phyloP scores from a whole-genome alignment of 805 yeast species.

The Schwanniomyces polymorphus region DNA sequence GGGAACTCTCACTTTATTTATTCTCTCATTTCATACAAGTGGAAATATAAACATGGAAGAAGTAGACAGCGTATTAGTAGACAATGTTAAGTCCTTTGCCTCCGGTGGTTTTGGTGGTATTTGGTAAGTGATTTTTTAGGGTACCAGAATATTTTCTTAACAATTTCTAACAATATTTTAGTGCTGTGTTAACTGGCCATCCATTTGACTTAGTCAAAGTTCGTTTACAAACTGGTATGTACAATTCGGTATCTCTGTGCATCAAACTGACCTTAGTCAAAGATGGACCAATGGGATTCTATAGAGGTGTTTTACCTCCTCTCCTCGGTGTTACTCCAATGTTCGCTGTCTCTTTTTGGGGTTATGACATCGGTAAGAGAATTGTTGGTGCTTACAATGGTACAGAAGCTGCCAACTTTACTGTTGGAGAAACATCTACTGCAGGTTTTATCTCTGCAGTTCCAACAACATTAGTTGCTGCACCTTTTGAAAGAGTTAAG shows the following conservation, averaged over 20 bases:
- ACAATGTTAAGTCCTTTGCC: constrained; percentile 81
- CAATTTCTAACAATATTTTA: constrained; percentile 11
- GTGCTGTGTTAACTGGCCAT: constrained; percentile 94
- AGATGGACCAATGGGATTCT: constrained; percentile 79
- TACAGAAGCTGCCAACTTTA: constrained; percentile 41
- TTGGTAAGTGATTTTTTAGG: constrained; percentile 28
- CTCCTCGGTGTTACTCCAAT: constrained; percentile 96
- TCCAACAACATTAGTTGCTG: constrained; percentile 95
- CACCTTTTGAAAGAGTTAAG: constrained; percentile 95
- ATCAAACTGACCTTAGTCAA: constrained; percentile 65
- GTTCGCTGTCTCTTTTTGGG: constrained; percentile 99
- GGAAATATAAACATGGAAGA: constrained; percentile 33
- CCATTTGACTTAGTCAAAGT: constrained; percentile 95
- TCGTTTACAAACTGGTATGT: constrained; percentile 81
- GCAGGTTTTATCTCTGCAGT: constrained; percentile 95
- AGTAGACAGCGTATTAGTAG: constrained; percentile 52
- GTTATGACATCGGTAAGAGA: constrained; percentile 89
- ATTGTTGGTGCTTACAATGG: constrained; percentile 53
- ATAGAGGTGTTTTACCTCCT: constrained; percentile 94
- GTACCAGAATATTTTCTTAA: not conserved
- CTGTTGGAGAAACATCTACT: constrained; percentile 71
- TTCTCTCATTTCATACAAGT: not conserved
- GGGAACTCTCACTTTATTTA: not conserved
- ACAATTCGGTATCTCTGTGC: constrained; percentile 64
- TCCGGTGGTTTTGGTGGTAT: constrained; percentile 98